Base-by-base conservation (phyloP, 768 basidiomycete genomes). In the Cantharellus cinnabarinus region DNA sequence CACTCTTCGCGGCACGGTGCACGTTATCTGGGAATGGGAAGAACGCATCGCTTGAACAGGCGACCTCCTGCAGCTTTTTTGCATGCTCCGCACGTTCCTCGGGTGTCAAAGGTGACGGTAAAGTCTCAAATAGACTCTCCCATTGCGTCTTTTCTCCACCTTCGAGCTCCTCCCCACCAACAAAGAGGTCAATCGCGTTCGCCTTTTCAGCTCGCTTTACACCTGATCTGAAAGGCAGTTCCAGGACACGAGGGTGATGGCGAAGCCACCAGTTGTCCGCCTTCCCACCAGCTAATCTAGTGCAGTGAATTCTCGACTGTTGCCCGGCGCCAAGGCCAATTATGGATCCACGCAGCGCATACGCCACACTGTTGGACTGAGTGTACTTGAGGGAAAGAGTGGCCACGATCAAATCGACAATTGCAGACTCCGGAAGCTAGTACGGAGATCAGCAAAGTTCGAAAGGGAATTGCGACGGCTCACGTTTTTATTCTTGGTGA, bases 11-110 rank as follows among this genome's bases (percentile, higher is more conserved):
- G 56, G 89, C 88, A 51, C 95, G 77, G 68, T 97, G 87, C 41
- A 99, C 94, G 65, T 98, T 99, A 68, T 99, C 95, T 7, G 94
- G 79, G 80, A 98, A 98, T 15, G 95, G 95, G 90, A 98, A 98
- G 79, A 99, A 99, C 56, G 94, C 95, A 64, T 99, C 95, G 62
- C 89, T 91, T 40, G 88, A 87, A 71, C 95, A 94, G 3, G 86
- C 81, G 56, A 98, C 94, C 29, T 80, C 86, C 61, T 83, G 82
- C 59, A 98, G 73, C 72, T 83, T 73, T 52, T 65, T 70, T 56
- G 79, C 79, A 79, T 90, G 93, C 57, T 78, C 77, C 66, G 75
- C 78, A 68, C 78, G 82, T 71, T 95, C 91, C 61, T 75, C 75
- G 14, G 73, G 76, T 14, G 71, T 79, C 63, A 99, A 72, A 15